Conservation (phyloP, 306 rosid species). For the Ceratonia siliqua region DNA sequence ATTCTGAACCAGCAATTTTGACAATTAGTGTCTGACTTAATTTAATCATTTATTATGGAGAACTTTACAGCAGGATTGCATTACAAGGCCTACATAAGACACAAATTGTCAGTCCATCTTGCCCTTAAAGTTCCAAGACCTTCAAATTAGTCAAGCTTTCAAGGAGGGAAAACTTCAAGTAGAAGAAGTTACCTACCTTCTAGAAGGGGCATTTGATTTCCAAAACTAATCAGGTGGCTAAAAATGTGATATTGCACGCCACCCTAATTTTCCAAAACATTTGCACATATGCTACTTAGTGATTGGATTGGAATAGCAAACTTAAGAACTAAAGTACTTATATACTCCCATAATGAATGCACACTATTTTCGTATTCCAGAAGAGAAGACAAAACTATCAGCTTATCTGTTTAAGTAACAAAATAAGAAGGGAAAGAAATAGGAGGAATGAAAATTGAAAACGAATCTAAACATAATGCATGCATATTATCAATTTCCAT, state of each 20-base stretch:
- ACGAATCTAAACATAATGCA: background rate
- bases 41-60: slow-evolving; percentile 9
- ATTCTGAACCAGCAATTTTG: slow-evolving; percentile 54
- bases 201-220: background rate
- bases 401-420: background rate
- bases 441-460: background rate
- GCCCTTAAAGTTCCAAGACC: background rate
- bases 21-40: slow-evolving; percentile 3
- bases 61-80: background rate
- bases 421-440: background rate
- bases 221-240: background rate
- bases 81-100: slow-evolving; percentile 9
- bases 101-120: background rate
- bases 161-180: background rate
- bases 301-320: background rate
- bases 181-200: too few species aligned
- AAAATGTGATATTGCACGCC: background rate
- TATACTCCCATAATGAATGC: background rate
- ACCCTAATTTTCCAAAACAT: background rate
- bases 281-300: background rate
- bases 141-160: background rate
- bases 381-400: background rate
- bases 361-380: background rate
- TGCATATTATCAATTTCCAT: background rate
- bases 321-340: background rate